Percentiles rank a stretch among this genome's conserved stretches.
phyloP scores from a whole-genome alignment of 306 rosid species.

The Casuarina equisetifolia region DNA sequence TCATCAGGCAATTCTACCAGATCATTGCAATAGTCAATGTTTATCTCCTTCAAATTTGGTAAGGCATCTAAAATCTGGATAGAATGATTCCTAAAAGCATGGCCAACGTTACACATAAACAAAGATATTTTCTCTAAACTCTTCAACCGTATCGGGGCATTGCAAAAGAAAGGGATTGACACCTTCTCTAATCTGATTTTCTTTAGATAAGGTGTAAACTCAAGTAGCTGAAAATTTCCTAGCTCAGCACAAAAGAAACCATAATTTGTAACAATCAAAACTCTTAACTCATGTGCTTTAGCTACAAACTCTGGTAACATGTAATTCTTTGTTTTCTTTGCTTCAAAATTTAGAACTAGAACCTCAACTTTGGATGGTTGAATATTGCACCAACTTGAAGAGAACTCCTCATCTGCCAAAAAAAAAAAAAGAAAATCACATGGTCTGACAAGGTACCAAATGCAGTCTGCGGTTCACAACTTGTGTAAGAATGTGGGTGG shows the following conservation, averaged over 20 bases:
- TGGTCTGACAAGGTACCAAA: not conserved
- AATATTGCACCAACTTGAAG: slow-evolving; percentile 48
- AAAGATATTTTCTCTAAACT: slow-evolving; percentile 33
- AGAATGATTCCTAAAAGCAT: slow-evolving; percentile 25
- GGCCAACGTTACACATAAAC: slow-evolving; percentile 31
- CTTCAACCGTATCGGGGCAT: slow-evolving; percentile 2
- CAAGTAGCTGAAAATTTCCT: slow-evolving; percentile 35
- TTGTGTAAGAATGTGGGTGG: not conserved
- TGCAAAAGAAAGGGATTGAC: slow-evolving; percentile 22
- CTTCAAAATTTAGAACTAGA: slow-evolving; percentile 47
- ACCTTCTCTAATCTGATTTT: slow-evolving; percentile 53
- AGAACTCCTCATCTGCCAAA: slow-evolving; percentile 48
- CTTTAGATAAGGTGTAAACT: slow-evolving; percentile 36
- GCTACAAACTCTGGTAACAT: slow-evolving; percentile 45
- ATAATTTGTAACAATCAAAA: slow-evolving; percentile 42
- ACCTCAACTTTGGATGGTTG: slow-evolving; percentile 52
- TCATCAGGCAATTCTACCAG: slow-evolving; percentile 24
- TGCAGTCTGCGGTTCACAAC: not conserved
- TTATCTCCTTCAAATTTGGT: slow-evolving; percentile 35
- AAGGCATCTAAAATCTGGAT: slow-evolving; percentile 21
- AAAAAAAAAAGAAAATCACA: slow-evolving; percentile 14
- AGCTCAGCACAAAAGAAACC: slow-evolving; percentile 34
- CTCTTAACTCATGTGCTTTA: slow-evolving; percentile 48
- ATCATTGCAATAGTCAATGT: slow-evolving; percentile 34
- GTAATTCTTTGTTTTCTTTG: slow-evolving; percentile 30